Evolutionary conservation across 2,329 filamentous ascomycete species (phyloP).

Genomic region (Fusarium begoniae): DNA sequence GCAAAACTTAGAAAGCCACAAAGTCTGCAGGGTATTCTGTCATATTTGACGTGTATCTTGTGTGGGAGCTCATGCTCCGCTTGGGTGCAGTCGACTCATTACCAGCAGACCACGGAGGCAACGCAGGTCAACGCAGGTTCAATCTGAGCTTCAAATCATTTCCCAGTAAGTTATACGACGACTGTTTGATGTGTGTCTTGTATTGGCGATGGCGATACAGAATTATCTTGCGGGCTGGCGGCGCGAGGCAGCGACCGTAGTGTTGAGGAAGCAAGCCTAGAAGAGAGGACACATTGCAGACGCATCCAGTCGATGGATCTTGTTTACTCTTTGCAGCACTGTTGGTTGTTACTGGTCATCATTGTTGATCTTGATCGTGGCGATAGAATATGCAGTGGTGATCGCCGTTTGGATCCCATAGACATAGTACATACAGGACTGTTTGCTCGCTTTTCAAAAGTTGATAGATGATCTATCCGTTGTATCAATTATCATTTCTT

Average conservation of each 20-base stretch:
- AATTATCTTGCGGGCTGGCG: conserved; percentile 4
- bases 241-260: conserved; percentile 13
- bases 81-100: conserved; percentile 30
- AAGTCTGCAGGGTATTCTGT: background rate
- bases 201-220: conserved; percentile 28
- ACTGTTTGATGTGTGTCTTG: conserved; percentile 35
- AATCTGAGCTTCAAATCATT: conserved; percentile 31
- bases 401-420: conserved; percentile 1
- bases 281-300: background rate
- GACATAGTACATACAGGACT: background rate
- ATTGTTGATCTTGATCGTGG: conserved; percentile 17
- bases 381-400: conserved; percentile 1
- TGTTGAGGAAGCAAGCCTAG: background rate
- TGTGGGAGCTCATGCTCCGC: conserved; percentile 33
- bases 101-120: conserved; percentile 28
- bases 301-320: background rate
- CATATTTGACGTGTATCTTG: conserved; percentile 37
- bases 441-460: conserved; percentile 1
- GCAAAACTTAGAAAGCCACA: background rate
- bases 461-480: background rate
- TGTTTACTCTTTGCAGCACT: background rate
- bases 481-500: conserved; percentile 13
- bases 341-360: background rate
- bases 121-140: conserved; percentile 1
- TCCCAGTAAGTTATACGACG: conserved; percentile 15